Base-by-base conservation (phyloP, 805 yeast species). In the Wickerhamomyces alni region DNA sequence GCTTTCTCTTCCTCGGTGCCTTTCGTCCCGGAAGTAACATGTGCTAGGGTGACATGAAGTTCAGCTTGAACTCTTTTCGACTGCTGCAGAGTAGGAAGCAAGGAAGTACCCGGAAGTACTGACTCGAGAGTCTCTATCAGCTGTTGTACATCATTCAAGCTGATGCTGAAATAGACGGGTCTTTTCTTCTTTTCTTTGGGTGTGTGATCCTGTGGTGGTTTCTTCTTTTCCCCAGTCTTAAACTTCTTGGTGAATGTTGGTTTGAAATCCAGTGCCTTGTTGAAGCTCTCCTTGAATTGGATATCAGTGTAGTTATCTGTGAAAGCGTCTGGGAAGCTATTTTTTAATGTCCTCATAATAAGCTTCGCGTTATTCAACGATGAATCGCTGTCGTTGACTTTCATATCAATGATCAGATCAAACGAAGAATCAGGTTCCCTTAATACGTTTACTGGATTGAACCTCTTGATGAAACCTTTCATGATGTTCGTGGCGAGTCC, bases 21-120 rank as follows among this genome's bases (percentile, higher is more conserved):
- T 33, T 39, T 56, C 25, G 61, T 63, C 3, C 57, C 52, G 32
- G 59, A 63, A 18, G 44, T 39, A 0, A 57, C 45, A 52, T 84
- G 94, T 5, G 75, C 66, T 33, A 84, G 53, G 0, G 95, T 87
- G 3, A 85, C 72, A 53, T 86, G 95, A 47, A 84, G 80, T 22
- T 67, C 67, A 0, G 54, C 37, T 46, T 78, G 86, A 1, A 81
- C 56, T 26, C 78, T 59, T 1, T 58, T 52, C 0, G 35, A 39
- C 2, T 52, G 38, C 26, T 62, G 47, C 11, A 75, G 52, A 21
- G 24, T 21, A 7, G 24, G 9, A 7, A 21, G 9, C 9, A 21
- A 21, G 6, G 24, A 21, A 7, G 24, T 21, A 7, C 9, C 24
- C 9, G 24, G 24, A 7, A 21, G 24, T 21, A 21, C 9, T 6